Base-by-base conservation (phyloP, 768 basidiomycete species). In the Leucocoprinus leucothites region DNA sequence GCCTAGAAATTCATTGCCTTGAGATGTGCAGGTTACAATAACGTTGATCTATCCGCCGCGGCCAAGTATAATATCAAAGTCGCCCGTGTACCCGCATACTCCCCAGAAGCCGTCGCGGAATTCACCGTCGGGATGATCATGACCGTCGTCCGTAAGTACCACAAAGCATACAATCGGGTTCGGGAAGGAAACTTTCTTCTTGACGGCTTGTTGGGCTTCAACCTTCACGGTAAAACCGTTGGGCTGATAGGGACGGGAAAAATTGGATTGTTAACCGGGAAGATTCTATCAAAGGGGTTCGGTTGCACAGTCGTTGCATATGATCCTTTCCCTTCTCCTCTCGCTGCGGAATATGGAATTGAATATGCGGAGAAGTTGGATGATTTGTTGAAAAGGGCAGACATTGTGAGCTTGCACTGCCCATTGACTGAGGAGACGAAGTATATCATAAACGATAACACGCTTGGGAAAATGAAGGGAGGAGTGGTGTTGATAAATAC, bases 91-190 rank as follows among this genome's bases (percentile, higher is more conserved):
- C 75, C 75, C 3, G 69, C 75, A 7, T 77, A 77, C 57, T 72
- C 75, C 19, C 74, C 75, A 2, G 73, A 74, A 61, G 72, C 75
- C 9, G 71, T 76, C 22, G 75, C 75, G 14, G 75, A 76, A 57
- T 77, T 77, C 60, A 66, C 74, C 14, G 71, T 77, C 18, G 75
- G 75, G n/a, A 77, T 75, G 73, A 68, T 77, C 50, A 60, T 77
- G 63, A 77, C 74, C 26, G 72, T 77, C 40, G 64, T 74, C 9
- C 71, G 75, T 56, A 77, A 77, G 59, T 77, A 74, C 57, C 75
- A 77, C 65, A 77, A 77, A 57, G 72, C 75, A 9, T 75, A 73
- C 58, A 68, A 69, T 46, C 72, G 75, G n/a, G 74, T 77, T 1
- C 73, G 75, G 6, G 75, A 77, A 57, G 74, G 74, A 2, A 77